Evolutionary conservation across 1,284 basidiomycete genomes (phyloP).

Genomic region (Rhodotorula sp.): DNA sequence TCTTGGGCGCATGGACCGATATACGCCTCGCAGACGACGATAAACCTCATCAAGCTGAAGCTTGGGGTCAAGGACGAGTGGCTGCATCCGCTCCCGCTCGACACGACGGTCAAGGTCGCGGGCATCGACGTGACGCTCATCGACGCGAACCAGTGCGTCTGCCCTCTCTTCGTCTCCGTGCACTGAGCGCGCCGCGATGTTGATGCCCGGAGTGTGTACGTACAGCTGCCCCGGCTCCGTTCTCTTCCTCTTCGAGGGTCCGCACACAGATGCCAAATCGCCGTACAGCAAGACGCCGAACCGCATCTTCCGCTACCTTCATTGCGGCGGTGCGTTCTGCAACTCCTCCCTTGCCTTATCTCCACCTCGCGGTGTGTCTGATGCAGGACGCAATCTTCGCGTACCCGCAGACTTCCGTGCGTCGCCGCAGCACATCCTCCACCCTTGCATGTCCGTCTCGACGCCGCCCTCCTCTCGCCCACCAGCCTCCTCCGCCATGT

Average conservation of each 20-base stretch:
- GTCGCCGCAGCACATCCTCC: slow-evolving; percentile 74
- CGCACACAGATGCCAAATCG: slow-evolving; percentile 85
- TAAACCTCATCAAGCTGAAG: slow-evolving; percentile 86
- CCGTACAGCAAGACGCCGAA: slow-evolving; percentile 64
- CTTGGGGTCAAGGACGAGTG: slow-evolving; percentile 82
- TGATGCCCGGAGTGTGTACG: too few species aligned
- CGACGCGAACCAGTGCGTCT: slow-evolving; percentile 86
- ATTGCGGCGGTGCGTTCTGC: slow-evolving; percentile 79
- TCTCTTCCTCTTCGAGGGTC: slow-evolving; percentile 90
- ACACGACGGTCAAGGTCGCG: slow-evolving; percentile 69
- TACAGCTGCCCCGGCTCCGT: slow-evolving; percentile 79
- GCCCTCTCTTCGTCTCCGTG: background rate
- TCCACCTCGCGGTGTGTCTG: background rate
- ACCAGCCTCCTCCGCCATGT: background rate
- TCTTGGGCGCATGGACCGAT: slow-evolving; percentile 89
- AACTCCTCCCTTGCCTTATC: too few species aligned
- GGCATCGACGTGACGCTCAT: slow-evolving; percentile 89
- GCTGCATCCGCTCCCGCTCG: slow-evolving; percentile 82
- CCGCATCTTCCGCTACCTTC: slow-evolving; percentile 80
- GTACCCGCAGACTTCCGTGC: slow-evolving; percentile 50
- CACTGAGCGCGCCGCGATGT: background rate
- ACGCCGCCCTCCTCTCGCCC: background rate
- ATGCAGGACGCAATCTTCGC: too few species aligned
- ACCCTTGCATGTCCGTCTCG: slow-evolving; percentile 64
- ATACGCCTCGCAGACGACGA: slow-evolving; percentile 83